These are phyloP conservation scores for Solanum phureja DNA, from an alignment of 257 asterid genomes.

Conservation along the genomic window DNA sequence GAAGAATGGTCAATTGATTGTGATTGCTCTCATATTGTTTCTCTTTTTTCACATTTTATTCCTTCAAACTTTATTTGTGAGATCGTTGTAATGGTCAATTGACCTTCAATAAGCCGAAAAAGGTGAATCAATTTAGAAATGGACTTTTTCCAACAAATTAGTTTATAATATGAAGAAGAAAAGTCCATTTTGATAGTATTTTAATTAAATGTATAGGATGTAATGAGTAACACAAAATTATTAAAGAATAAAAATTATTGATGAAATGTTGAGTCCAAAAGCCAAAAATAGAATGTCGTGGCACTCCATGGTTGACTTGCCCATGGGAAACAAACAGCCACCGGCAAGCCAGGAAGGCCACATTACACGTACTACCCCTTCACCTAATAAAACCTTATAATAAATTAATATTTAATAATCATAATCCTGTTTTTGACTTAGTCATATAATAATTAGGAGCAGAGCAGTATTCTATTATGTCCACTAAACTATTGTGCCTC, in stretches of 20 bases:
- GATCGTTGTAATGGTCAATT: neutral
- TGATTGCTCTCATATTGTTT: neutral
- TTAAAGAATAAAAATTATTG: neutral
- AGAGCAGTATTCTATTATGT: neutral
- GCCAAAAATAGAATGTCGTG: neutral
- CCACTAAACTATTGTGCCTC: neutral
- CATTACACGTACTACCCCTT: neutral
- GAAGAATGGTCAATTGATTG: neutral
- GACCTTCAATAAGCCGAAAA: neutral
- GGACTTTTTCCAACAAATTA: neutral
- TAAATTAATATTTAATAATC: neutral
- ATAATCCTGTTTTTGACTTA: neutral
- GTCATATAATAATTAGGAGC: neutral
- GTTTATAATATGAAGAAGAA: neutral
- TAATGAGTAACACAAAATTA: neutral
- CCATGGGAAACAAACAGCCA: neutral
- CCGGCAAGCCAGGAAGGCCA: neutral
- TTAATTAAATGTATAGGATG: neutral
- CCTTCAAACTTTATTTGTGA: neutral
- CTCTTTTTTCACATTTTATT: neutral
- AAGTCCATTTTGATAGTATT: neutral
- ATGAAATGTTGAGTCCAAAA: neutral
- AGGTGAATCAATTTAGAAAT: neutral
- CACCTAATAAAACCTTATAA: neutral
- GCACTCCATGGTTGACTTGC: neutral